Evolutionary conservation across 495 filamentous ascomycete species (phyloP).

Genomic region (Copromyces sp.): DNA sequence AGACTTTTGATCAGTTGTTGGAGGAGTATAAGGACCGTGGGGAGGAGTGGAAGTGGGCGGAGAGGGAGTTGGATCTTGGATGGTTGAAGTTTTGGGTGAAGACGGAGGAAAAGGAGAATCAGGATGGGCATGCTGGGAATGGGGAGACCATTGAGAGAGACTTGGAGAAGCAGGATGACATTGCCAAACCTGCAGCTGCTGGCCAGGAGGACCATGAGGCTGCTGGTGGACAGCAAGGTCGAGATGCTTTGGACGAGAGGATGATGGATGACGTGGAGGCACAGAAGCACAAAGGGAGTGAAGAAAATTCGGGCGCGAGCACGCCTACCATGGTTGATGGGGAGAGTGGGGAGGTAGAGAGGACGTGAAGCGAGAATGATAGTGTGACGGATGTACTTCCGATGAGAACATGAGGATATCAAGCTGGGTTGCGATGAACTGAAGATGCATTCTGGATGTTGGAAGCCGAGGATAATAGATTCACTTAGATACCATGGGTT

Average conservation of each 20-base stretch:
- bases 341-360: neutral
- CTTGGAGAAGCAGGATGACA: neutral
- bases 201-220: neutral
- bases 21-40: slow-evolving; percentile 27
- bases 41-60: slow-evolving; percentile 31
- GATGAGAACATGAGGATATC: neutral
- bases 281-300: neutral
- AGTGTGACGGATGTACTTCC: neutral
- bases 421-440: neutral
- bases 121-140: neutral
- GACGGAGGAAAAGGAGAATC: neutral
- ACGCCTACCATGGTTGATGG: neutral
- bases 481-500: neutral
- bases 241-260: neutral
- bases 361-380: neutral
- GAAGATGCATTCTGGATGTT: neutral
- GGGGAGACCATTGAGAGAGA: neutral
- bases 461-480: neutral
- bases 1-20: slow-evolving; percentile 56
- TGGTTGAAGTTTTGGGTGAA: neutral
- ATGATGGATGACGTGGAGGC: neutral
- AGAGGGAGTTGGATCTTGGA: slow-evolving; percentile 15
- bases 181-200: neutral
- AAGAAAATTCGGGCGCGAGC: neutral
- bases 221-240: neutral